Conservation (phyloP, 2,329 filamentous ascomycete species). For the Coniochaeta sp. region DNA sequence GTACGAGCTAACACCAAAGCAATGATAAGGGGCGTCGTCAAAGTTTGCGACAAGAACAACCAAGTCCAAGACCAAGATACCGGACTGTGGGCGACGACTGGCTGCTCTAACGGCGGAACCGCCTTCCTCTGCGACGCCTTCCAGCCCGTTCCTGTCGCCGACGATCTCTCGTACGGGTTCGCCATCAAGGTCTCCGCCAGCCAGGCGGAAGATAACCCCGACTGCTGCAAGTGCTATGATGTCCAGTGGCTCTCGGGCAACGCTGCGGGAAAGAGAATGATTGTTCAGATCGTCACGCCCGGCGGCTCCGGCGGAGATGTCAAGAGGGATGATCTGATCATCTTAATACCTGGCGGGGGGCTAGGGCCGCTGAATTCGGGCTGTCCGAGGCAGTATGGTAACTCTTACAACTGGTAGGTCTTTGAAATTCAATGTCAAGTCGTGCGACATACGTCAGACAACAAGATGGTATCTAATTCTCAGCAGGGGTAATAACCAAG, state of each 20-base stretch:
- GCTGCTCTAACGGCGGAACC: constrained; percentile 9
- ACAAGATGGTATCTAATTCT: neutral
- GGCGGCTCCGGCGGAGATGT: constrained; percentile 7
- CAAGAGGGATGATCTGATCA: constrained; percentile 6
- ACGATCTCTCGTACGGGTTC: constrained; percentile 12
- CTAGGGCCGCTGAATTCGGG: constrained; percentile 7
- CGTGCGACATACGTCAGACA: neutral
- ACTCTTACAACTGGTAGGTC: neutral
- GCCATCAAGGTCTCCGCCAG: constrained; percentile 10
- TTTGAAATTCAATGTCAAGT: neutral
- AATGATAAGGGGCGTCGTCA: constrained; percentile 7
- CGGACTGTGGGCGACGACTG: constrained; percentile 5
- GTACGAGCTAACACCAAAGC: neutral
- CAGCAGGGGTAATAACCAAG: constrained; percentile 6
- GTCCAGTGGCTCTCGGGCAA: constrained; percentile 10
- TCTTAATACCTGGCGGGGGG: constrained; percentile 8
- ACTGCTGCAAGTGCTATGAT: constrained; percentile 15
- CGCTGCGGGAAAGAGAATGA: constrained; percentile 10
- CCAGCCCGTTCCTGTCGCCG: constrained; percentile 8
- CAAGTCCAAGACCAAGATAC: constrained; percentile 3
- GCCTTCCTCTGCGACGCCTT: constrained; percentile 12
- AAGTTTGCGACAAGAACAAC: constrained; percentile 13
- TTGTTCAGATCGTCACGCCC: constrained; percentile 13
- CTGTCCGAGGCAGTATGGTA: constrained; percentile 7
- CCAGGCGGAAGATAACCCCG: neutral